A percentile compares a stretch with the other conserved stretches of the same genome.
phyloP scores from a whole-genome alignment of 1,284 basidiomycete genomes.

The Retiboletus flavoniger region DNA sequence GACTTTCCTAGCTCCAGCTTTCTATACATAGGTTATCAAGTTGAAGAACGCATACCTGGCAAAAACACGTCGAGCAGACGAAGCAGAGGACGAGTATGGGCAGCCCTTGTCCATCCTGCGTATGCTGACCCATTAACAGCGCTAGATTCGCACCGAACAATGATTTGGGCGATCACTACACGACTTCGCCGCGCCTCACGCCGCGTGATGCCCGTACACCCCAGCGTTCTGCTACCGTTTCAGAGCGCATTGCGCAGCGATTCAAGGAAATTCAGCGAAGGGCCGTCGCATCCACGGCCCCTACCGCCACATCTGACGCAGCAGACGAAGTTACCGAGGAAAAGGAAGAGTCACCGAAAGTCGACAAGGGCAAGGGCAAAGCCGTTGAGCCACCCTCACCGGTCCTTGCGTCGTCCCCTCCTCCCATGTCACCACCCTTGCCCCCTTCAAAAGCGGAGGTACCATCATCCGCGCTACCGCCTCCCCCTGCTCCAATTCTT shows the following conservation, averaged over 20 bases:
- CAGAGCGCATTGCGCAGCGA: slow-evolving; percentile 73
- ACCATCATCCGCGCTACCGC: slow-evolving; percentile 37
- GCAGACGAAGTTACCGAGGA: slow-evolving; percentile 30
- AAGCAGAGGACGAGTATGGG: slow-evolving; percentile 86
- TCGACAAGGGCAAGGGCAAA: slow-evolving; percentile 80
- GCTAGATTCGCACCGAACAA: slow-evolving; percentile 80
- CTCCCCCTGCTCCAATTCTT: slow-evolving; percentile 54
- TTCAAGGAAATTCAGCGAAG: slow-evolving; percentile 72
- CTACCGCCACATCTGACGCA: slow-evolving; percentile 12
- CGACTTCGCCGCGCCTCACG: slow-evolving; percentile 65
- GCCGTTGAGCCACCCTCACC: slow-evolving; percentile 47
- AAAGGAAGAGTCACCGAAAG: slow-evolving; percentile 45
- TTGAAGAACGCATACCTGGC: slow-evolving; percentile 75
- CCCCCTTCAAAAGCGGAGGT: slow-evolving; percentile 43
- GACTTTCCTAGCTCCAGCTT: background rate
- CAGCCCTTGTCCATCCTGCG: slow-evolving; percentile 7
- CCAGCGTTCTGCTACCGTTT: slow-evolving; percentile 64
- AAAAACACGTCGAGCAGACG: slow-evolving; percentile 80
- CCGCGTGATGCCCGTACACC: slow-evolving; percentile 58
- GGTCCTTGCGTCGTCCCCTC: slow-evolving; percentile 56
- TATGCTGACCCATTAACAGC: slow-evolving; percentile 39
- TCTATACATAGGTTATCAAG: slow-evolving; percentile 49
- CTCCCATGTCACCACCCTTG: slow-evolving; percentile 56
- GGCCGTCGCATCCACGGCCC: slow-evolving; percentile 38
- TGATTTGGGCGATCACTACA: slow-evolving; percentile 65